These are phyloP conservation scores for Ocimum tenuiflorum DNA, from an alignment of 257 asterid genomes.

Conservation along the genomic window DNA sequence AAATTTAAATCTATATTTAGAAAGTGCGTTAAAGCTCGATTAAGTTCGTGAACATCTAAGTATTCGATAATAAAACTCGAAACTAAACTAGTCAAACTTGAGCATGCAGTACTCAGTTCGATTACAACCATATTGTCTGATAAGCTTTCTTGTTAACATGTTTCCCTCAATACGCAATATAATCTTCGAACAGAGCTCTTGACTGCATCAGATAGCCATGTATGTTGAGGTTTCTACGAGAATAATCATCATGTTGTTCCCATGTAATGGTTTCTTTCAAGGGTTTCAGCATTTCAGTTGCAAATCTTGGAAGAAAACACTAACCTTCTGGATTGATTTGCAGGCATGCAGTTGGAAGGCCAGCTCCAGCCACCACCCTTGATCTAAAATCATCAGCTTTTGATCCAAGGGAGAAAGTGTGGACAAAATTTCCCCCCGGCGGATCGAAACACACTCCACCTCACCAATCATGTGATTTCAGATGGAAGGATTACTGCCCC, in stretches of 20 bases:
- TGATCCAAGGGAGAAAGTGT: conserved; percentile 71
- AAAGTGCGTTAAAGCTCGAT: too few relatives aligned
- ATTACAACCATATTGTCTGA: too few relatives aligned
- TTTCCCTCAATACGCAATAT: background rate
- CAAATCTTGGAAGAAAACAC: background rate
- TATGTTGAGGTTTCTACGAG: background rate
- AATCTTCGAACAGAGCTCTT: background rate
- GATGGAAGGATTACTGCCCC: conserved; percentile 97
- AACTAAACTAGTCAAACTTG: too few relatives aligned
- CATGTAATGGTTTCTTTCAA: background rate
- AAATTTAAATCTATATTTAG: too few relatives aligned
- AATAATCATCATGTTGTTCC: too few relatives aligned
- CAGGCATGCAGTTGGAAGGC: conserved; percentile 91
- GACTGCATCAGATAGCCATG: background rate
- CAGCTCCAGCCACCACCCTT: conserved; percentile 66
- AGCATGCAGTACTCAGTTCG: too few relatives aligned
- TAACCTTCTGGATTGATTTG: conserved; percentile 2
- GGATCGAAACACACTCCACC: conserved; percentile 96
- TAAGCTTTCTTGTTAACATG: background rate
- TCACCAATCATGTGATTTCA: conserved; percentile 78
- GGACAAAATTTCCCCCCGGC: conserved; percentile 84
- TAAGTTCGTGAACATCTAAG: too few relatives aligned
- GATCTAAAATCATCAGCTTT: conserved; percentile 72
- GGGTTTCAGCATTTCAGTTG: background rate
- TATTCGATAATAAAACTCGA: too few relatives aligned